These are phyloP conservation scores for Phytophthora pluvialis DNA, from an alignment of 352 stramenopile genomes.

Conservation along the genomic window DNA sequence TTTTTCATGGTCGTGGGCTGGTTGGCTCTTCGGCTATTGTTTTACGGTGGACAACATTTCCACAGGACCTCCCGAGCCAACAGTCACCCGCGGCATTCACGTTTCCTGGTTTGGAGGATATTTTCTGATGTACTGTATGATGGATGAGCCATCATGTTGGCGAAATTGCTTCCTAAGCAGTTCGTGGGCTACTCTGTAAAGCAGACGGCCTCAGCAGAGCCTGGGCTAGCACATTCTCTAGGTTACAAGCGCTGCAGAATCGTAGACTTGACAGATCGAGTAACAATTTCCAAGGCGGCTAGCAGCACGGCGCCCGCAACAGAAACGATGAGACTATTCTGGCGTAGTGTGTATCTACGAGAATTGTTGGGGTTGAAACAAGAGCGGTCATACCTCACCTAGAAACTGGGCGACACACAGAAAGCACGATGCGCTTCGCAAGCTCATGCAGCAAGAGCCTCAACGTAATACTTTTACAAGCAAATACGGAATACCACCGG, in stretches of 20 bases:
- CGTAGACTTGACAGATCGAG: conserved; percentile 28
- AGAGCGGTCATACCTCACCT: conserved; percentile 25
- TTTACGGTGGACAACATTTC: no score
- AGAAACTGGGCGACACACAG: conserved; percentile 12
- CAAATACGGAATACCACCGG: conserved; percentile 14
- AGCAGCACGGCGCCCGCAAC: conserved; percentile 27
- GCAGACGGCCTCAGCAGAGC: no score
- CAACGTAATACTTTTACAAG: conserved; percentile 14
- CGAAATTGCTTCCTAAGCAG: no score
- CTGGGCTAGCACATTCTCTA: no score
- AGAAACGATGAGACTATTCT: conserved; percentile 24
- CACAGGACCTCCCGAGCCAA: no score
- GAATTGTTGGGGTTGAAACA: conserved; percentile 40
- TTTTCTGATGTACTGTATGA: no score
- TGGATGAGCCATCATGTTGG: no score
- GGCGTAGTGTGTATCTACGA: conserved; percentile 48
- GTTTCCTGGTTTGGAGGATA: no score
- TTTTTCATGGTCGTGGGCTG: no score
- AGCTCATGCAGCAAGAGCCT: conserved; percentile 28
- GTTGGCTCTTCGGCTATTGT: no score
- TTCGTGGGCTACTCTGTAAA: no score
- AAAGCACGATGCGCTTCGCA: conserved; percentile 20
- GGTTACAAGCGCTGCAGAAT: conserved; percentile 8
- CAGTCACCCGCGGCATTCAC: no score
- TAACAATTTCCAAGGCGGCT: conserved; percentile 32